phyloP scores from a whole-genome alignment of 176 grass and related monocot genomes.

The Phragmites australis region DNA sequence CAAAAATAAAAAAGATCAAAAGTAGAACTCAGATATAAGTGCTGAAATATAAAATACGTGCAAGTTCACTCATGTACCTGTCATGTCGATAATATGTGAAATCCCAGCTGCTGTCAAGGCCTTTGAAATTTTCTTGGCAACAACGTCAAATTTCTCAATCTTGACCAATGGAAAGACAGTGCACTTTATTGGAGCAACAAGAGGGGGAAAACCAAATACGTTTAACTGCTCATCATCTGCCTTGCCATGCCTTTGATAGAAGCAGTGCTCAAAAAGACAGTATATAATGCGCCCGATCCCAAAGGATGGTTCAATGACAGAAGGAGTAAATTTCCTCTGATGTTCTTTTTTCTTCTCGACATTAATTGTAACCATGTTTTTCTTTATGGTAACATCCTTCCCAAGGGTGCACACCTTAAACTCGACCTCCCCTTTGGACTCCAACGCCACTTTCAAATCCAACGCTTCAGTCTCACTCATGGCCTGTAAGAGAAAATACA shows the following conservation, averaged over 20 bases:
- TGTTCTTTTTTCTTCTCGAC: conserved; percentile 91
- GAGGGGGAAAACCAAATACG: conserved; percentile 74
- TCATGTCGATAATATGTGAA: conserved; percentile 85
- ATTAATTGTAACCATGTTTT: conserved; percentile 81
- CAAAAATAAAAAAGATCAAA: background rate
- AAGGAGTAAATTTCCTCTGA: conserved; percentile 89
- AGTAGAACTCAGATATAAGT: background rate
- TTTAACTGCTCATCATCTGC: conserved; percentile 81
- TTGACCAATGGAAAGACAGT: conserved; percentile 86
- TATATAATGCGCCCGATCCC: conserved; percentile 96
- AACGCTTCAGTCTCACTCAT: conserved; percentile 77
- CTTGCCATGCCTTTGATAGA: conserved; percentile 70
- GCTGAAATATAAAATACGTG: conserved; percentile 5
- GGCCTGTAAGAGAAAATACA: conserved; percentile 40
- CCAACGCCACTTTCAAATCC: conserved; percentile 74
- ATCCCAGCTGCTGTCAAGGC: conserved; percentile 72
- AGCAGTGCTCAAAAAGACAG: conserved; percentile 83
- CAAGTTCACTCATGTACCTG: conserved; percentile 44
- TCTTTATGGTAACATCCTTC: conserved; percentile 73
- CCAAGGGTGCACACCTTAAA: conserved; percentile 84
- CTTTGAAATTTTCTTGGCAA: conserved; percentile 77
- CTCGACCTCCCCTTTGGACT: conserved; percentile 70
- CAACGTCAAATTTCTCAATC: conserved; percentile 71
- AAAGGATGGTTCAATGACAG: conserved; percentile 94
- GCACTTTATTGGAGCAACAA: conserved; percentile 93